Evolutionary conservation across 140 eudicot species (phyloP).

Genomic region (Anethum foeniculum): DNA sequence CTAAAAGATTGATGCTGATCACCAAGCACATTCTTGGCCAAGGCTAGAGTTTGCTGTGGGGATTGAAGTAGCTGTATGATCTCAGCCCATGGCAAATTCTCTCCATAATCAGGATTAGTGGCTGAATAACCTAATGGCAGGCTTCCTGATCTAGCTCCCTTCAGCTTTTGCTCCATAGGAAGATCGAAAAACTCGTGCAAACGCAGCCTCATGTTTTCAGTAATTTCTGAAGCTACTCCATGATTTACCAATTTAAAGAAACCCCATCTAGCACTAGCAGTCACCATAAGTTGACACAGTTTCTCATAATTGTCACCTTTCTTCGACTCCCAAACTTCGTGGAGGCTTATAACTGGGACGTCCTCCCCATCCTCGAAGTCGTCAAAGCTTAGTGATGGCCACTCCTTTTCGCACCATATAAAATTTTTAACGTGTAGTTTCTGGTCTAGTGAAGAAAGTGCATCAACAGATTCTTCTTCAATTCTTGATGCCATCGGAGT

Average conservation of each 20-base stretch:
- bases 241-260: slow-evolving; percentile 4
- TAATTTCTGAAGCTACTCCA: slow-evolving; percentile 4
- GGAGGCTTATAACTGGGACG: slow-evolving; percentile 2
- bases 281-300: slow-evolving; percentile 1
- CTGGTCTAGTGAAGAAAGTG: slow-evolving; percentile 8
- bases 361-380: neutral
- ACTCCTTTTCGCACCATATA: slow-evolving; percentile 8
- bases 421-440: neutral
- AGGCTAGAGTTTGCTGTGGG: neutral
- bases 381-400: slow-evolving; percentile 3
- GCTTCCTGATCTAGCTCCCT: slow-evolving; percentile 3
- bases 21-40: slow-evolving; percentile 4
- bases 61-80: slow-evolving; percentile 5
- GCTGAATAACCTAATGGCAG: slow-evolving; percentile 1
- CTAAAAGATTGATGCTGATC: neutral
- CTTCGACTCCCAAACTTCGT: neutral
- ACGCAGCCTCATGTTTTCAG: neutral
- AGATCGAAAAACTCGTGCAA: slow-evolving; percentile 12
- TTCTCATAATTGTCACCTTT: slow-evolving; percentile 4
- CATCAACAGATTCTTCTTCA: slow-evolving; percentile 5
- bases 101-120: slow-evolving; percentile 6
- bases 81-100: slow-evolving; percentile 7
- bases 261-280: slow-evolving; percentile 5
- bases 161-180: slow-evolving; percentile 1
- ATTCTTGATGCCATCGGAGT: slow-evolving; percentile 1